A percentile compares a stretch with the other conserved stretches of the same genome.
phyloP scores from a whole-genome alignment of 192 early-diverging fungal genomes.

The Coemansia sp. region DNA sequence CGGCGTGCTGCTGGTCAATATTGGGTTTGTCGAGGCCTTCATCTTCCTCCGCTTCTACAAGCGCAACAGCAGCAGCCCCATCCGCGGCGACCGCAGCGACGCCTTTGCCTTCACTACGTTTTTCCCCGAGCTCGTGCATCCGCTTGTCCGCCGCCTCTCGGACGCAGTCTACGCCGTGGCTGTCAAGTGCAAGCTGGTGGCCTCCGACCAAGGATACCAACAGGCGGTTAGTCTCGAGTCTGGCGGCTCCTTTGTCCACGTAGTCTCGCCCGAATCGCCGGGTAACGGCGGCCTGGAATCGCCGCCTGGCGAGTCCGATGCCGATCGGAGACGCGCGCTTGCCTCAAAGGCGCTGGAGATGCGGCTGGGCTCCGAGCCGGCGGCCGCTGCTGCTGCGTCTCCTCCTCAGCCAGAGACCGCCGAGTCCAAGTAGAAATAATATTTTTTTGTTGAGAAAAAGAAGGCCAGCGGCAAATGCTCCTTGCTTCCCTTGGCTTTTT shows the following conservation, averaged over 20 bases:
- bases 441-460: conserved; percentile 5
- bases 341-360: conserved; percentile 46
- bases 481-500: not conserved
- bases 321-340: conserved; percentile 42
- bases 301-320: conserved; percentile 23
- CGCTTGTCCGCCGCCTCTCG: conserved; percentile 26
- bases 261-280: not conserved
- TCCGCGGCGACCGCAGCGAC: conserved; percentile 84
- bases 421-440: conserved; percentile 8
- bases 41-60: conserved; percentile 86
- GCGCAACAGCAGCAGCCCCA: conserved; percentile 61
- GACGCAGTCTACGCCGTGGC: conserved; percentile 24
- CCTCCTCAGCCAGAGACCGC: conserved; percentile 1
- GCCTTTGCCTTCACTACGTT: conserved; percentile 89
- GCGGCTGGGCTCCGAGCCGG: conserved; percentile 18
- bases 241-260: conserved; percentile 1
- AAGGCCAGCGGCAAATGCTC: not conserved
- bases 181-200: conserved; percentile 28
- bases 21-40: conserved; percentile 76
- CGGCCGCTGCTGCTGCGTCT: not conserved
- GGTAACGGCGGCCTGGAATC: not conserved
- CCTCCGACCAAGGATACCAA: conserved; percentile 47
- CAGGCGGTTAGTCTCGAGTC: conserved; percentile 26
- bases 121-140: conserved; percentile 71
- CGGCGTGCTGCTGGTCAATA: conserved; percentile 68